Base-by-base conservation (phyloP, 768 basidiomycete species). In the Leccinum longicurvipes region DNA sequence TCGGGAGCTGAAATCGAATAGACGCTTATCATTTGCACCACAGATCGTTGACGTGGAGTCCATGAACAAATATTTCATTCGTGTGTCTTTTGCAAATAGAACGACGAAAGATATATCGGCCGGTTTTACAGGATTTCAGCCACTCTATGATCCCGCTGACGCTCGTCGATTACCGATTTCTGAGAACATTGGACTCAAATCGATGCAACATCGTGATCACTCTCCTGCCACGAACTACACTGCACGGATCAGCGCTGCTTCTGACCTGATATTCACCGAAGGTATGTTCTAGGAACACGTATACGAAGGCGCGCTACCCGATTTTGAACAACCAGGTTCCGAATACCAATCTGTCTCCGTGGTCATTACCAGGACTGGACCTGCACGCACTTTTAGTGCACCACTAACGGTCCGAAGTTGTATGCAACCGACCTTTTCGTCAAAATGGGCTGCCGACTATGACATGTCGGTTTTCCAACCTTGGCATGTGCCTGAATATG, bases 61-160 rank as follows among this genome's bases (percentile, higher is more conserved):
- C 9, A 52, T 52, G 14, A 46, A 60, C 24, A 59, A 61, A 15
- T 60, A 60, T 15, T 60, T 60, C 10, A 41, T 49, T 15, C 34
- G 50, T 9, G 39, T 61, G 4, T 10, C 42, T 25, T 60, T 61
- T 24, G 34, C 39, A 5, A 45, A 60, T 42, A 50, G 50, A 10
- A 44, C 32, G 11, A 34, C 8, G 11, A 12, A 10, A 29, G 59
- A 60, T 14, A 46, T 61, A 23, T 32, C 47, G 19, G 54, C 54
- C 3, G 60, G 60, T 4, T 51, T 53, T 9, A 61, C 60, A 27
- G 21, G 47, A 15, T 60, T 61, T 15, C 32, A 47, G 15, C 60
- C 60, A 12, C 19, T 34, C 1, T 46, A 51, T 9, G 25, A 17
- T 31, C 19, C 47, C 25, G 4, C 34, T 2, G 32, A 39, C 10